Conservation (phyloP, 352 stramenopile genomes). For the Phytophthora quininea region DNA sequence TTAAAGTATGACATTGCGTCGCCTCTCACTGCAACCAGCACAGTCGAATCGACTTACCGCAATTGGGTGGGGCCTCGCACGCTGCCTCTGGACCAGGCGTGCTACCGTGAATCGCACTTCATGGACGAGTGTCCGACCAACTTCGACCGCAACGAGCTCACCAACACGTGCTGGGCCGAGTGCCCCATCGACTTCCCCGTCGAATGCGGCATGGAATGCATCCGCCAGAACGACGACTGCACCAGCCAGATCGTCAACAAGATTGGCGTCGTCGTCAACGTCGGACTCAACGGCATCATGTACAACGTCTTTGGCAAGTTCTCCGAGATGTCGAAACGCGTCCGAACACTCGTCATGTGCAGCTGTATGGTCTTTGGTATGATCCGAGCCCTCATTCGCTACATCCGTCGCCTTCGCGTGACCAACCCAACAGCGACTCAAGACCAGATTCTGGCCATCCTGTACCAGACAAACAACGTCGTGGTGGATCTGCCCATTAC, state of each 20-base stretch:
- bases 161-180: slow-evolving; percentile 40
- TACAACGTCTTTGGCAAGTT: slow-evolving; percentile 28
- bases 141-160: slow-evolving; percentile 28
- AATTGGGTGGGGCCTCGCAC: slow-evolving; percentile 28
- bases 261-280: slow-evolving; percentile 33
- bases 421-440: slow-evolving; percentile 47
- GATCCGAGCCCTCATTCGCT: slow-evolving; percentile 36
- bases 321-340: slow-evolving; percentile 32
- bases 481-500: slow-evolving; percentile 63
- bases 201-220: slow-evolving; percentile 54
- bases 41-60: background rate
- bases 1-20: background rate
- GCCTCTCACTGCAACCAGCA: background rate
- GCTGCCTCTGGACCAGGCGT: slow-evolving; percentile 15
- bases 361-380: slow-evolving; percentile 48
- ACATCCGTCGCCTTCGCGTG: slow-evolving; percentile 35
- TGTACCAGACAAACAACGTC: slow-evolving; percentile 65
- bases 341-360: slow-evolving; percentile 47
- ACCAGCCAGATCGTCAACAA: slow-evolving; percentile 29
- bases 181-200: slow-evolving; percentile 51
- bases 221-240: slow-evolving; percentile 49
- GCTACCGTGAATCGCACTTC: slow-evolving; percentile 35
- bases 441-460: slow-evolving; percentile 54
- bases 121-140: slow-evolving; percentile 23
- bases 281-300: slow-evolving; percentile 1